Evolutionary conservation across 2,329 filamentous ascomycete species (phyloP).

Genomic region (Curvularia eragrostidis): DNA sequence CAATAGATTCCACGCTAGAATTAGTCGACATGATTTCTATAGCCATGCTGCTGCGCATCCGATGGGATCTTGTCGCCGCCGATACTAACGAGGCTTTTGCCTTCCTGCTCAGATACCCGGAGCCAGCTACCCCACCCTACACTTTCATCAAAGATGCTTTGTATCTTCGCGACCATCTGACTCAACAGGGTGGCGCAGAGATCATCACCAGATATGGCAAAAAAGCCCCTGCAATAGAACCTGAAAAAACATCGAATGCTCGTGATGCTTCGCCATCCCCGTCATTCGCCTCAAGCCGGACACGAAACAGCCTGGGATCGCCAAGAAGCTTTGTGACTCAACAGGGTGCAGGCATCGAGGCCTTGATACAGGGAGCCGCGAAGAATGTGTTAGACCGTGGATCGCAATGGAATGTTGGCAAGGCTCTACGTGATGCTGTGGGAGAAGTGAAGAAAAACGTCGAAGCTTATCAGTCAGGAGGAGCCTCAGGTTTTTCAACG

Average conservation of each 20-base stretch:
- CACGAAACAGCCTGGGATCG: constrained; percentile 38
- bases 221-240: constrained; percentile 44
- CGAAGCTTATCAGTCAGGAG: constrained; percentile 63
- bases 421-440: constrained; percentile 80
- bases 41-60: constrained; percentile 88
- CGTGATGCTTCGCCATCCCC: constrained; percentile 38
- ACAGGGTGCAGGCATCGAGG: constrained; percentile 63
- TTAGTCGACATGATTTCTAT: constrained; percentile 91
- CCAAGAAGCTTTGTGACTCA: constrained; percentile 38
- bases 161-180: constrained; percentile 71
- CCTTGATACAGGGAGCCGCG: constrained; percentile 76
- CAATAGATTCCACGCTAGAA: constrained; percentile 79
- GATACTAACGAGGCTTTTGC: constrained; percentile 89
- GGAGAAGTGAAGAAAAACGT: constrained; percentile 81
- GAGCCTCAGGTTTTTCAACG: constrained; percentile 38
- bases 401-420: constrained; percentile 80
- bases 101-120: constrained; percentile 82
- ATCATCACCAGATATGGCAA: constrained; percentile 75
- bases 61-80: constrained; percentile 84
- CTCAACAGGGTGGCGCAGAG: constrained; percentile 65
- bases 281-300: constrained; percentile 32
- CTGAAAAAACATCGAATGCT: constrained; percentile 36
- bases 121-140: constrained; percentile 69
- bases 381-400: constrained; percentile 75
- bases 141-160: constrained; percentile 87